phyloP scores from a whole-genome alignment of 208 protist species.

The Leishmania arabica region DNA sequence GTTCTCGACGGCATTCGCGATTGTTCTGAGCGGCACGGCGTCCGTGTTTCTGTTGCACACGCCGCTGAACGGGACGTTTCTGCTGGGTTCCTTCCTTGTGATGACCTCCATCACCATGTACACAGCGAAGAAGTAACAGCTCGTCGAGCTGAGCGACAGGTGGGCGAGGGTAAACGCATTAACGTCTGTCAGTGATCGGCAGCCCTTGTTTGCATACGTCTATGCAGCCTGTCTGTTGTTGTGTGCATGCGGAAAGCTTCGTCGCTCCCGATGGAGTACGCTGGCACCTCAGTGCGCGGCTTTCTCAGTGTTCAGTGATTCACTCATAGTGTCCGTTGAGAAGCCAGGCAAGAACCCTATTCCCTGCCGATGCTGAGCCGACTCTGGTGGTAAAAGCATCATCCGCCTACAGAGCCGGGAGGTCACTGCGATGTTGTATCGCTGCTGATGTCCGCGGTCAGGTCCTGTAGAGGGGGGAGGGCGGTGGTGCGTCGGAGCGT shows the following conservation, averaged over 20 bases:
- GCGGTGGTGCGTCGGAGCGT: too few species aligned
- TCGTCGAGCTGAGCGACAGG: not conserved
- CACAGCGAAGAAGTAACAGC: constrained; percentile 13
- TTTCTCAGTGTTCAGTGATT: too few species aligned
- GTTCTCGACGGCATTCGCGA: constrained; percentile 56
- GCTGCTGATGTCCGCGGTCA: too few species aligned
- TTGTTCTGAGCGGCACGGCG: constrained; percentile 44
- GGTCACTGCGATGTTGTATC: not conserved
- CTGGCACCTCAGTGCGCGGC: not conserved
- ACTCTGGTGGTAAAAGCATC: not conserved
- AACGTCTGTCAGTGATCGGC: not conserved
- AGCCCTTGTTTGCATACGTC: not conserved
- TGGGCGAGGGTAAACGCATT: not conserved
- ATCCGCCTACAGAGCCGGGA: not conserved
- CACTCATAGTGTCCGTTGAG: not conserved
- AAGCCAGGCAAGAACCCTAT: not conserved
- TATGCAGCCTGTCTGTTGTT: not conserved
- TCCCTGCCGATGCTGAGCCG: not conserved
- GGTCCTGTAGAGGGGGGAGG: too few species aligned
- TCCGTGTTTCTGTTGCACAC: constrained; percentile 43
- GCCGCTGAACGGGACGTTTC: constrained; percentile 29
- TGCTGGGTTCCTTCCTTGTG: constrained; percentile 32
- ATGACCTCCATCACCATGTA: constrained; percentile 40
- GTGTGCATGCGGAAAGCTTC: not conserved
- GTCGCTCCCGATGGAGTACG: too few species aligned